These are phyloP conservation scores for Chrysoporthe deuterocubensis DNA, from an alignment of 2,329 filamentous ascomycete species.

Conservation along the genomic window DNA sequence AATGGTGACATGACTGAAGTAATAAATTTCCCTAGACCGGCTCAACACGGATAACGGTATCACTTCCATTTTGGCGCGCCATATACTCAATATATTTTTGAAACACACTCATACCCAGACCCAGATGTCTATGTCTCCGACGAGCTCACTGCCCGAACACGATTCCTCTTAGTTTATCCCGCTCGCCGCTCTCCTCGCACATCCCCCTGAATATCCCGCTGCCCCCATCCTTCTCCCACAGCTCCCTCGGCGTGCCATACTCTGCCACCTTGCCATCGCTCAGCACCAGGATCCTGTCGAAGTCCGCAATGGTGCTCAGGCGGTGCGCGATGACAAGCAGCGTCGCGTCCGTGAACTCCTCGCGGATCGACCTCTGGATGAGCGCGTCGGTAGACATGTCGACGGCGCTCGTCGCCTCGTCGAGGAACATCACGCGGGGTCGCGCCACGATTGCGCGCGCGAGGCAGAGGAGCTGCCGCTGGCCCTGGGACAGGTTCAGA, in stretches of 20 bases:
- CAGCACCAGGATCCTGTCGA: slow-evolving; percentile 74
- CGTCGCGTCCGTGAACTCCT: slow-evolving; percentile 71
- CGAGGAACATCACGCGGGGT: slow-evolving; percentile 78
- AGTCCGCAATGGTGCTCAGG: slow-evolving; percentile 76
- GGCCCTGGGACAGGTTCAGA: slow-evolving; percentile 75
- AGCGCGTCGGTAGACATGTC: slow-evolving; percentile 77
- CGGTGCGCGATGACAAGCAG: slow-evolving; percentile 77
- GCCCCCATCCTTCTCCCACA: slow-evolving; percentile 56
- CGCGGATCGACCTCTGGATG: slow-evolving; percentile 74
- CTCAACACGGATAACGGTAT: not conserved
- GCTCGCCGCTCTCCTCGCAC: slow-evolving; percentile 65
- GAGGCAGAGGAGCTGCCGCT: slow-evolving; percentile 76
- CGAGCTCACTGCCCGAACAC: slow-evolving; percentile 40
- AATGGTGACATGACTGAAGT: not conserved
- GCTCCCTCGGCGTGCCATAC: slow-evolving; percentile 65
- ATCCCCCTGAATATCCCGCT: slow-evolving; percentile 63
- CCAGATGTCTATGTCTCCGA: not conserved
- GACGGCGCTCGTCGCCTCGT: slow-evolving; percentile 79
- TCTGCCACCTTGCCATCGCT: slow-evolving; percentile 70
- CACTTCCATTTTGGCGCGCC: not conserved
- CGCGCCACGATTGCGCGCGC: slow-evolving; percentile 73
- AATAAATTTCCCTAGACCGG: not conserved
- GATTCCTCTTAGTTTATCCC: slow-evolving; percentile 54
- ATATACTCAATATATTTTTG: not conserved
- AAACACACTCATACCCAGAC: not conserved